Evolutionary conservation across 2,329 filamentous ascomycete genomes (phyloP), one percentile per base, ranked within the genome.

Genomic region (Pezicula carpinea): DNA sequence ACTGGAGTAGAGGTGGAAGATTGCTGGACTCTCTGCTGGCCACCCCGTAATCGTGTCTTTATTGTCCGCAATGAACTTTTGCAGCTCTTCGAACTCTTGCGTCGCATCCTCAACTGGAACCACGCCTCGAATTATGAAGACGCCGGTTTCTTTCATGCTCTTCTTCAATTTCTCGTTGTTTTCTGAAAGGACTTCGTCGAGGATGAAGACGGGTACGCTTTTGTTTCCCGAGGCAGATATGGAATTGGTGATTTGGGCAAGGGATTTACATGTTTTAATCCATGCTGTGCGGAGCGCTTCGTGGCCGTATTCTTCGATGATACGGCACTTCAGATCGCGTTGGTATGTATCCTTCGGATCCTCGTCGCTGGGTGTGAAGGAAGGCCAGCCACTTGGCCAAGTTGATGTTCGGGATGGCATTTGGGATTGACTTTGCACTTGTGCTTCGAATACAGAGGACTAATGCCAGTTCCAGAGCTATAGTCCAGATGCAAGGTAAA

Each of bases 1-100:
- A 4, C 67, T 64, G 47, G 60, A 54, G 54, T 66, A 70, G 5
- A 71, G 57, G 35, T 60, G 61, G 48, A 69, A 55, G 47, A 71
- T 69, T 8, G 63, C 64, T 2, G 67, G 65, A 14, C 53, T 64
- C 29, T 65, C 64, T 1, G 36, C 51, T 1, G 67, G 67, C 64
- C 66, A 69, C 4, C 61, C 61, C n/a, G 42, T 35, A 14, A 38
- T 21, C 3, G 34, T 38, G 3, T n/a, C 15, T 13, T 19, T 38
- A 21, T 38, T 38, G 2, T 38, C 34, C 19, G 5, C 15, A 38
- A 38, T 38, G n/a, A 38, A 38, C 14, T 8, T 21, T 13, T 38
- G 34, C 3, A 38, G 5, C 15, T 38, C 34, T 18, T n/a, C 13
- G 13, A 38, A 38, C 10, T 38, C 34, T 6, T 38, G 13, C 13